Evolutionary conservation across 2,329 filamentous ascomycete species (phyloP).

Genomic region (Talaromyces sp.): DNA sequence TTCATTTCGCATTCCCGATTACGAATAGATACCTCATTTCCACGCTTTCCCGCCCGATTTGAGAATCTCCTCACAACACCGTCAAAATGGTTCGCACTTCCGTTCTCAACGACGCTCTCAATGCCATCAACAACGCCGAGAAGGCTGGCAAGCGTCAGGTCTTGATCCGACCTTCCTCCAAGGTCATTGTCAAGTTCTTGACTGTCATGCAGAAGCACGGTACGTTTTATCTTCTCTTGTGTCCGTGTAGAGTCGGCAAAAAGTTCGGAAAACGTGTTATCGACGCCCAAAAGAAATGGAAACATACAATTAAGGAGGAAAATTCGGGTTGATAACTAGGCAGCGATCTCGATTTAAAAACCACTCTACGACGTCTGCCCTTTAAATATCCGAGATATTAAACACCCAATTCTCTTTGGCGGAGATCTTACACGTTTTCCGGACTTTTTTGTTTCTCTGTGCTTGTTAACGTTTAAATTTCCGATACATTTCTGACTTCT

Average conservation of each 20-base stretch:
- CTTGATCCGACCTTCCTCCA: conserved; percentile 94
- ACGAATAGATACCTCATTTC: conserved; percentile 59
- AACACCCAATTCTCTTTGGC: conserved; percentile 52
- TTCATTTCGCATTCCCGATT: conserved; percentile 14
- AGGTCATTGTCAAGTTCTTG: conserved; percentile 99
- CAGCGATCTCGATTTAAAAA: conserved; percentile 70
- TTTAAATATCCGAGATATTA: conserved; percentile 99
- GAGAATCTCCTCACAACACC: conserved; percentile 49
- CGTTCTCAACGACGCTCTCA: conserved; percentile 98
- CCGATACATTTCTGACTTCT: conserved; percentile 73
- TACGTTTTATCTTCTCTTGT: conserved; percentile 55
- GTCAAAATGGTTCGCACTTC: conserved; percentile 98
- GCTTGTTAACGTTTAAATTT: conserved; percentile 91
- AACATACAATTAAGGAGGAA: conserved; percentile 17
- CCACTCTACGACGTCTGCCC: conserved; percentile 83
- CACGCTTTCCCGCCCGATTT: conserved; percentile 39
- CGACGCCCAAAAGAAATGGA: background rate
- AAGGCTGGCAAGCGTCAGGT: conserved; percentile 99
- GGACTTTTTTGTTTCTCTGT: conserved; percentile 52
- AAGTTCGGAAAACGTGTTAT: conserved; percentile 15
- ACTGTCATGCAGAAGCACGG: conserved; percentile 99
- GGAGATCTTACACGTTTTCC: conserved; percentile 97
- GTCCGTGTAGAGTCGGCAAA: background rate
- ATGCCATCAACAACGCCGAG: conserved; percentile 99
- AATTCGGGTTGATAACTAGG: conserved; percentile 99